Conservation (phyloP, 228 moss, liverwort and hornwort species). For the Sphagnum magellanicum region DNA sequence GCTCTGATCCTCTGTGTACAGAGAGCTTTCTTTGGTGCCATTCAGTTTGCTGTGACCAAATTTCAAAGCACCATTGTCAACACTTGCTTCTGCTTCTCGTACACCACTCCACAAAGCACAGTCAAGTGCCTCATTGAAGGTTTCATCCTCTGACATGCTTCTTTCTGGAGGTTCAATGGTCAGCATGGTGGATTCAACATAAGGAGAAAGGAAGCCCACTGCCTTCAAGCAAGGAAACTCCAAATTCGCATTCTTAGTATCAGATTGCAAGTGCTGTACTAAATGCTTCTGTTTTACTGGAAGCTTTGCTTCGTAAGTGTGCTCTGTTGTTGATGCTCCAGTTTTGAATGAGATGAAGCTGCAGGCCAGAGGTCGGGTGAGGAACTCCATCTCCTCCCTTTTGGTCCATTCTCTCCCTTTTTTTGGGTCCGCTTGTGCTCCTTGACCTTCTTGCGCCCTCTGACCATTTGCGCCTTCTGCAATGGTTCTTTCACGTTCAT, state of each 20-base stretch:
- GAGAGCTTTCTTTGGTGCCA: background rate
- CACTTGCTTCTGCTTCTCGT: too few species aligned
- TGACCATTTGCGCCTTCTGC: background rate
- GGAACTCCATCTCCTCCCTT: conserved; percentile 2
- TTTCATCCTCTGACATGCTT: background rate
- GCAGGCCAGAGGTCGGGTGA: conserved; percentile 9
- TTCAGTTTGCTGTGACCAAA: background rate
- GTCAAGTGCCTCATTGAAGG: too few species aligned
- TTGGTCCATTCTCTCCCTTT: background rate
- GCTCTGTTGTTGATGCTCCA: conserved; percentile 7
- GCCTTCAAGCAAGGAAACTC: too few species aligned
- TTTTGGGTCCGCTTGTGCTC: background rate
- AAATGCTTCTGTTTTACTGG: background rate
- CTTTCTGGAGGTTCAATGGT: background rate
- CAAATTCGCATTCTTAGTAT: too few species aligned
- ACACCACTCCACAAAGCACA: too few species aligned
- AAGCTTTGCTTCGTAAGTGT: background rate
- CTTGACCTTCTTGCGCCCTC: background rate
- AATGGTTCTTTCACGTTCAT: background rate
- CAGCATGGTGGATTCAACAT: too few species aligned
- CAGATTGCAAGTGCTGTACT: too few species aligned
- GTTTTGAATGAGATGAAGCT: conserved; percentile 13
- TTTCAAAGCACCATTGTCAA: too few species aligned
- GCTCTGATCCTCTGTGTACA: background rate
- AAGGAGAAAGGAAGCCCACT: too few species aligned